Percentiles rank a stretch among this genome's conserved stretches.
phyloP scores from a whole-genome alignment of 352 stramenopile genomes.

The Ophiocytium majus region DNA sequence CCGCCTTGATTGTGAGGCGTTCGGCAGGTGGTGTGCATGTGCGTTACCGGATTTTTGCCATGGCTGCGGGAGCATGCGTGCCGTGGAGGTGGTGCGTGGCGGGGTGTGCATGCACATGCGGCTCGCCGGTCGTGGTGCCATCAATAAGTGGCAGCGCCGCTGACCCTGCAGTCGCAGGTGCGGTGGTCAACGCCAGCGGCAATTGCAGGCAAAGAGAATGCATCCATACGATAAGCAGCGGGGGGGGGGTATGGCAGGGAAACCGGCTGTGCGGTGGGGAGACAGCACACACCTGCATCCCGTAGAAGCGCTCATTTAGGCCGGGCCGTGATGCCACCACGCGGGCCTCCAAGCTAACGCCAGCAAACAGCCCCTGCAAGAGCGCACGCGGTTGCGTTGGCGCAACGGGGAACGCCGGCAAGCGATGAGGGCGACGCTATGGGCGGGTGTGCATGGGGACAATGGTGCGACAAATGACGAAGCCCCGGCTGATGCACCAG shows the following conservation, averaged over 20 bases:
- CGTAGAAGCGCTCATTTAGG: constrained; percentile 48
- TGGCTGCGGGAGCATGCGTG: too few relatives aligned
- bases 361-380: constrained; percentile 26
- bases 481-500: too few relatives aligned
- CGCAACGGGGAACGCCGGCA: too few relatives aligned
- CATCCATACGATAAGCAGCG: not conserved
- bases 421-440: too few relatives aligned
- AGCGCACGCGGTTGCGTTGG: not conserved
- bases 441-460: too few relatives aligned
- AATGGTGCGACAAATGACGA: too few relatives aligned
- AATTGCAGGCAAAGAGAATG: not conserved
- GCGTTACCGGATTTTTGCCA: too few relatives aligned
- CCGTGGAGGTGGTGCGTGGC: too few relatives aligned
- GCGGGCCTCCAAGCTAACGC: constrained; percentile 23
- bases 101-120: not conserved
- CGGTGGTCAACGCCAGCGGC: not conserved
- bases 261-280: too few relatives aligned
- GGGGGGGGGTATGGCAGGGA: too few relatives aligned
- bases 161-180: not conserved
- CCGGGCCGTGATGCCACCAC: not conserved
- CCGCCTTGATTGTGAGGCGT: too few relatives aligned
- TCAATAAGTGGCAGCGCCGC: not conserved
- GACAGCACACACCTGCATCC: constrained; percentile 47
- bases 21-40: too few relatives aligned
- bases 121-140: not conserved